phyloP scores from a whole-genome alignment of 345 rosid species.

The Ricinus communis region DNA sequence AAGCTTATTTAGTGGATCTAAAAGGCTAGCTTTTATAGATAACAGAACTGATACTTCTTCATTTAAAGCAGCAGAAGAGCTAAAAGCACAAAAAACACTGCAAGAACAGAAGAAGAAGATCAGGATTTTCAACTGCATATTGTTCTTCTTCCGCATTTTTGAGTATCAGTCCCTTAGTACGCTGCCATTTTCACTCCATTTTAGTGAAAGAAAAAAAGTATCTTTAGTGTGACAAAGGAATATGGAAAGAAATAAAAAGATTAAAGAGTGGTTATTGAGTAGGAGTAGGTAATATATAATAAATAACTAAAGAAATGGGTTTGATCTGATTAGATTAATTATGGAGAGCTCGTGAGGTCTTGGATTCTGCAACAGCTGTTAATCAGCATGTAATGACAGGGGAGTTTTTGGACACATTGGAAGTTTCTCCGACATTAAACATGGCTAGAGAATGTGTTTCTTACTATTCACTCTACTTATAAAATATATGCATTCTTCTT shows the following conservation, averaged over 20 bases:
- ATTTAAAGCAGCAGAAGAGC: conserved; percentile 38
- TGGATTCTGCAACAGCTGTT: conserved; percentile 54
- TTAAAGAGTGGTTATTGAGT: conserved; percentile 28
- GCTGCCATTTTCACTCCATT: conserved; percentile 29
- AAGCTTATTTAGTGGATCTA: conserved; percentile 63
- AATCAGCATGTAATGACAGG: conserved; percentile 41
- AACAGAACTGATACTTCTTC: conserved; percentile 56
- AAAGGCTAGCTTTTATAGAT: conserved; percentile 52
- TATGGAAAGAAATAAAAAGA: conserved; percentile 35
- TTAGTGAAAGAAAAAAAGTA: not conserved
- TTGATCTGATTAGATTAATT: conserved; percentile 17
- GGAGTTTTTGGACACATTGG: conserved; percentile 53
- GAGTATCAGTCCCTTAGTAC: conserved; percentile 18
- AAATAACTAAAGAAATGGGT: conserved; percentile 15
- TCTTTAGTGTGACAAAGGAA: not conserved
- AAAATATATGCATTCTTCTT: conserved; percentile 12
- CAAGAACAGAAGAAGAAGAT: conserved; percentile 46
- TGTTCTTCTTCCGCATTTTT: conserved; percentile 29
- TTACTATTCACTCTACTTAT: conserved; percentile 24
- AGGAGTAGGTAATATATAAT: conserved; percentile 27
- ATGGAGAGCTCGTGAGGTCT: conserved; percentile 51
- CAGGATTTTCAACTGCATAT: conserved; percentile 32
- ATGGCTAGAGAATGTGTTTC: conserved; percentile 59
- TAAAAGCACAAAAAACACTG: conserved; percentile 38
- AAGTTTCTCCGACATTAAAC: conserved; percentile 64